Evolutionary conservation across 768 basidiomycete species (phyloP).

Genomic region (Agaricus subrufescens): DNA sequence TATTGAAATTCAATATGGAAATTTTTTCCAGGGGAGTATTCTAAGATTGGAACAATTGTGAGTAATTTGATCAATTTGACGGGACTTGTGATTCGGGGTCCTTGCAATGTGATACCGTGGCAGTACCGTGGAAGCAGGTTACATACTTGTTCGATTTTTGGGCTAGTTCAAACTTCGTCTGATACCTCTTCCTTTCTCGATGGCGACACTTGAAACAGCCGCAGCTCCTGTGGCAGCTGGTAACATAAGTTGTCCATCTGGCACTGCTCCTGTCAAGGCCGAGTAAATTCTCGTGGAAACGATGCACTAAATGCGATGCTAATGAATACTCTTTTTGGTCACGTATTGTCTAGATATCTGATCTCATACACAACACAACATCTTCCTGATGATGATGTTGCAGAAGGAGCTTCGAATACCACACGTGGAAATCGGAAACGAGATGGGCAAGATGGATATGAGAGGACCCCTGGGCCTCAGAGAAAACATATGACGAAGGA

Average conservation of each 20-base stretch:
- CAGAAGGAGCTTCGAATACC: conserved; percentile 52
- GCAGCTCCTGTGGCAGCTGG: background rate
- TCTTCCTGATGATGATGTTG: conserved; percentile 41
- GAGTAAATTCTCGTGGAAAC: conserved; percentile 22
- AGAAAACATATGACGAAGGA: conserved; percentile 47
- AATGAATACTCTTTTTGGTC: background rate
- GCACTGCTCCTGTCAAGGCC: conserved; percentile 34
- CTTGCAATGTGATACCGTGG: too few species aligned
- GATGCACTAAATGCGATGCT: background rate
- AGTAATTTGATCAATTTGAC: too few species aligned
- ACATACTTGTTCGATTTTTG: background rate
- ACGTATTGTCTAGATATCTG: conserved; percentile 23
- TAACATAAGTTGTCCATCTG: conserved; percentile 17
- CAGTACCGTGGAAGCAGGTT: too few species aligned
- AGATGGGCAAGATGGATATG: conserved; percentile 16
- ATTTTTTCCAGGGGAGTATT: too few species aligned
- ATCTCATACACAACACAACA: conserved; percentile 21
- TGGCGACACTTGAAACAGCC: background rate
- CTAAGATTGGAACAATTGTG: too few species aligned
- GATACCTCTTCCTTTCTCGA: background rate
- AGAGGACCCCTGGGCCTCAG: conserved; percentile 18
- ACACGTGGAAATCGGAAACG: conserved; percentile 18
- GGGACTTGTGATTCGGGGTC: too few species aligned
- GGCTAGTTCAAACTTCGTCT: background rate
- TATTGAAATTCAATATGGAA: too few species aligned